Percentiles rank a stretch among this genome's conserved stretches.
These are phyloP conservation scores for Pichia rugopelliculosa DNA, from an alignment of 805 yeast species.

Conservation along the genomic window DNA sequence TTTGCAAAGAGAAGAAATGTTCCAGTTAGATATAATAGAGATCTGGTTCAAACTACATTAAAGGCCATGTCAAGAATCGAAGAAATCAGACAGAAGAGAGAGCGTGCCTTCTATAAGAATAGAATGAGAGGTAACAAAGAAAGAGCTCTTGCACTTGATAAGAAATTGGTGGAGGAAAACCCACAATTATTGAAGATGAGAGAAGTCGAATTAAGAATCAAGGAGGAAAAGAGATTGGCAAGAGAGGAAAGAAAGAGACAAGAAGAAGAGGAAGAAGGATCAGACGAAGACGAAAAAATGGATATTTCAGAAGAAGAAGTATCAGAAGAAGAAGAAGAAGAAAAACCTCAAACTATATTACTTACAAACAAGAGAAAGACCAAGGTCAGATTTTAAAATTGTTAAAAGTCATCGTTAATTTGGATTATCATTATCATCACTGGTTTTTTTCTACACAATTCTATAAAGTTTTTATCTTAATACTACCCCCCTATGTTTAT, in stretches of 20 bases:
- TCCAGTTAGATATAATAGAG: conserved; percentile 96
- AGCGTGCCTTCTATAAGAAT: conserved; percentile 97
- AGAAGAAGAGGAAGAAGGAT: conserved; percentile 38
- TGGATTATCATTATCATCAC: background rate
- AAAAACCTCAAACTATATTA: conserved; percentile 44
- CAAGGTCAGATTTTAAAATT: conserved; percentile 37
- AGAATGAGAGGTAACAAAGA: conserved; percentile 98
- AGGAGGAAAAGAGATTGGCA: conserved; percentile 57
- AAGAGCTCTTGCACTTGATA: conserved; percentile 74
- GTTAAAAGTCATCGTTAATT: background rate
- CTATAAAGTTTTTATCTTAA: background rate
- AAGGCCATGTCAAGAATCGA: conserved; percentile 94
- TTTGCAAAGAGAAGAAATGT: conserved; percentile 97
- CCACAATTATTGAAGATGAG: conserved; percentile 88
- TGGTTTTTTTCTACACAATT: background rate
- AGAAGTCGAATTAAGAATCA: conserved; percentile 81
- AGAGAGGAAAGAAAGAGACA: conserved; percentile 43
- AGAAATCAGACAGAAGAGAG: conserved; percentile 93
- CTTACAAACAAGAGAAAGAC: conserved; percentile 54
- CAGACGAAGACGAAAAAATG: conserved; percentile 39
- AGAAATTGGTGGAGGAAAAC: conserved; percentile 78
- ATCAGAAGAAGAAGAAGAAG: conserved; percentile 37
- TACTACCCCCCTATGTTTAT: background rate
- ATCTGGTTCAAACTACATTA: conserved; percentile 86
- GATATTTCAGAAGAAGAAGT: conserved; percentile 39